A percentile compares a stretch with the other conserved stretches of the same genome.
Evolutionary conservation across 805 yeast species (phyloP).

Genomic region (Brettanomyces naardenensis): DNA sequence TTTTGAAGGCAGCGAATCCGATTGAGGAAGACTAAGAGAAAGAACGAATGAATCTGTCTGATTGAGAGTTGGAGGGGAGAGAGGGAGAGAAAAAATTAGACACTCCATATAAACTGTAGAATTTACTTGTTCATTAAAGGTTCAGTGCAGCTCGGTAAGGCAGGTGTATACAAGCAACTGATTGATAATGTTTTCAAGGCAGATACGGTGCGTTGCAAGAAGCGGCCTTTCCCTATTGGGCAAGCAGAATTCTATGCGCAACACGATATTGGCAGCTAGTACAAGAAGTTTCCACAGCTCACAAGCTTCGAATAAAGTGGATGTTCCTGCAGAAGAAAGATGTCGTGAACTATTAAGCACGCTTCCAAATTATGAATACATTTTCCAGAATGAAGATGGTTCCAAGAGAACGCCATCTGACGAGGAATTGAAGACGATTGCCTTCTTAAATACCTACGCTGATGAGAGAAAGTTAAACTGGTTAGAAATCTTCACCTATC

Average conservation of each 20-base stretch:
- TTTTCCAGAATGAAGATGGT: conserved; percentile 72
- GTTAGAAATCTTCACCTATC: conserved; percentile 38
- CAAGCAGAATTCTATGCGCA: not conserved
- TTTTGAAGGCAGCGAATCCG: too few relatives aligned
- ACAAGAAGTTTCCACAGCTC: conserved; percentile 8
- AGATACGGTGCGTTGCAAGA: not conserved
- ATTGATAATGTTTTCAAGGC: conserved; percentile 1
- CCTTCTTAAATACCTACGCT: conserved; percentile 58
- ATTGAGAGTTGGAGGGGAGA: too few relatives aligned
- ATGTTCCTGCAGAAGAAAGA: conserved; percentile 38
- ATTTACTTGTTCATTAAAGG: too few relatives aligned
- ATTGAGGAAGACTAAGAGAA: too few relatives aligned
- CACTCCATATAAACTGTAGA: too few relatives aligned
- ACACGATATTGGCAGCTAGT: not conserved
- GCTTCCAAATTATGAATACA: conserved; percentile 55
- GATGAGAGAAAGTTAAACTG: conserved; percentile 47
- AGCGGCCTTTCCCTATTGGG: not conserved
- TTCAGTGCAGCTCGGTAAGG: too few relatives aligned
- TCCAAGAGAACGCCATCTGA: conserved; percentile 63
- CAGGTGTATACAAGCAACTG: too few relatives aligned
- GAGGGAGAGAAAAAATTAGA: too few relatives aligned
- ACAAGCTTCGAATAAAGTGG: conserved; percentile 6
- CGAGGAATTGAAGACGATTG: conserved; percentile 61
- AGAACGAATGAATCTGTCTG: too few relatives aligned
- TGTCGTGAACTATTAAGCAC: conserved; percentile 54